Percentiles rank a stretch among this genome's conserved stretches.
phyloP scores from a whole-genome alignment of 306 rosid species.

The Gastrolobium bilobum region DNA sequence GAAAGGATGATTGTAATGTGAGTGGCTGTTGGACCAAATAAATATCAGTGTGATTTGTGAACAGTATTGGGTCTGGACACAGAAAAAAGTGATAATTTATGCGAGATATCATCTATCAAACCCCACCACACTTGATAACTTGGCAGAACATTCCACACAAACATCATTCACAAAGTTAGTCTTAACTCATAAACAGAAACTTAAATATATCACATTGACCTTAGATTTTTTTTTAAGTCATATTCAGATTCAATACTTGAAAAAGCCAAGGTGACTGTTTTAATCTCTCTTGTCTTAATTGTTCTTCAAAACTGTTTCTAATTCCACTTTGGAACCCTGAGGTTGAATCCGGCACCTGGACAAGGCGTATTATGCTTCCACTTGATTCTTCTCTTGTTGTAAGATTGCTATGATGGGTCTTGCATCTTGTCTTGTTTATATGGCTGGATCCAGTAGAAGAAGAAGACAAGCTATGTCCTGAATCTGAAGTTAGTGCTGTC shows the following conservation, averaged over 20 bases:
- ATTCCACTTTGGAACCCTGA: conserved; percentile 51
- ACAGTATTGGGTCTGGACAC: conserved; percentile 27
- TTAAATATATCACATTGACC: conserved; percentile 52
- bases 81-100: conserved; percentile 41
- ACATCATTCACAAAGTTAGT: conserved; percentile 65
- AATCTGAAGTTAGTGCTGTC: conserved; percentile 72
- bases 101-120: conserved; percentile 53
- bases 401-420: conserved; percentile 42
- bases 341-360: conserved; percentile 49
- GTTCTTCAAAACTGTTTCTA: conserved; percentile 62
- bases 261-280: conserved; percentile 86
- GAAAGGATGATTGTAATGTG: conserved; percentile 43
- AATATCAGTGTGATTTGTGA: conserved; percentile 47
- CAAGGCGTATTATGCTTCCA: conserved; percentile 50
- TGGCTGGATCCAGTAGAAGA: conserved; percentile 88
- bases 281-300: conserved; percentile 68
- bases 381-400: conserved; percentile 50
- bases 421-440: conserved; percentile 60
- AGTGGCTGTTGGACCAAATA: conserved; percentile 41
- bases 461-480: conserved; percentile 82
- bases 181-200: conserved; percentile 50
- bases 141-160: conserved; percentile 61
- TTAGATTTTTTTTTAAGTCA: conserved; percentile 55
- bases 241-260: conserved; percentile 88
- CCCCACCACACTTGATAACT: conserved; percentile 53